Base-by-base conservation (phyloP, 129 eudicot genomes). In the Ambrosia artemisiifolia region DNA sequence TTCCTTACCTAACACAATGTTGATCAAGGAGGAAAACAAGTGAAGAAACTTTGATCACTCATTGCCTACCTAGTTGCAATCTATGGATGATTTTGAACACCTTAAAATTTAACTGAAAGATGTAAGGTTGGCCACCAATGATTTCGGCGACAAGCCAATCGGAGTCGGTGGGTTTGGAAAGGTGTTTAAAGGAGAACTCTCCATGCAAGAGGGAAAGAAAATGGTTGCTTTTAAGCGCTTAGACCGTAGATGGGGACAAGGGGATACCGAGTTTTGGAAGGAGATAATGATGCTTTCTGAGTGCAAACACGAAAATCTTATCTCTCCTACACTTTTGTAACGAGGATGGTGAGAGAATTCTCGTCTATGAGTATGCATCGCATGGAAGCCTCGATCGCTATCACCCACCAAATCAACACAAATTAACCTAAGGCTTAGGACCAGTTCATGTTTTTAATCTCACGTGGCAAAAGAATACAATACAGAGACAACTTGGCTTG, bases 171-270 rank as follows among this genome's bases (percentile, higher is more conserved):
- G 70, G 17, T 65, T 65, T 19, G 70, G 54, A 5, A 8, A 19
- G 17, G 70, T 65, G 3, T 65, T 3, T 13, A 65, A 65, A 65
- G 70, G 70, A 42, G 53, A 65, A 4, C 70, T 65, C 4, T 65
- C 54, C 0, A 17, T 65, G 11, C 70, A 36, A 1, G 32, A 8
- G 13, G 54, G 70, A 42, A 19, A 16, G 11, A 65, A 19, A 65
- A 65, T 11, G 53, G 54, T 42, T 4, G 70, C 70, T 42, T 65
- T 42, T 2, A 42, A 65, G 50, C 54, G 70, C 0, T 65, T 65
- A 42, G 70, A 65, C 7, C 70, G 54, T 11, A 42, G 11, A 17
- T 9, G 3, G 0, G 65, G 65, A 10, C 65, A 59, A 59, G 65
- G 42, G 5, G 34, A 59, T 5, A 4, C 2, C 5, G 70, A 65